Evolutionary conservation across 345 rosid genomes (phyloP).

Genomic region (Euphorbia peplus): DNA sequence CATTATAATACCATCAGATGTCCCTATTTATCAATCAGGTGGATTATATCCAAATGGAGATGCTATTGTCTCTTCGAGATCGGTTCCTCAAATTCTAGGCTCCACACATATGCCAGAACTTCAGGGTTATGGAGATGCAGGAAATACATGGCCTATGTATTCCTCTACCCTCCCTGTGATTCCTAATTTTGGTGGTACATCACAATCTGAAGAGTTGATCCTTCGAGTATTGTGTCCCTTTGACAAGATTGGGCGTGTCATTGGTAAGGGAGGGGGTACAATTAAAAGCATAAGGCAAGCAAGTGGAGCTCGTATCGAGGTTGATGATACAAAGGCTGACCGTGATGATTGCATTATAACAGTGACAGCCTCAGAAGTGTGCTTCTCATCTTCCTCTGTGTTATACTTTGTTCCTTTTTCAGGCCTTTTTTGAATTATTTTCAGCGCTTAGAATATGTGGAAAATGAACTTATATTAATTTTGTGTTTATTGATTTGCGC

Average conservation of each 20-base stretch:
- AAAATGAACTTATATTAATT: background rate
- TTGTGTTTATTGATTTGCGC: background rate
- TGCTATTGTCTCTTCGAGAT: slow-evolving; percentile 52
- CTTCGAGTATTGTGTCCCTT: slow-evolving; percentile 68
- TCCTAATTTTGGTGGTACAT: slow-evolving; percentile 50
- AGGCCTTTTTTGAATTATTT: background rate
- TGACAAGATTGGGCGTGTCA: slow-evolving; percentile 90
- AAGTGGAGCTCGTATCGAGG: slow-evolving; percentile 81
- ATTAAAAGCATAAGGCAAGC: slow-evolving; percentile 87
- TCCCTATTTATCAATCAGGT: slow-evolving; percentile 66
- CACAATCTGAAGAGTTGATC: slow-evolving; percentile 61
- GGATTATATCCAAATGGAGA: slow-evolving; percentile 70
- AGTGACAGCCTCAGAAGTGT: slow-evolving; percentile 68
- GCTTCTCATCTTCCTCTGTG: background rate
- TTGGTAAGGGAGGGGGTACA: slow-evolving; percentile 90
- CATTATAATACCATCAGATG: slow-evolving; percentile 86
- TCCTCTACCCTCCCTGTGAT: slow-evolving; percentile 67
- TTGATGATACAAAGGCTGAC: slow-evolving; percentile 69
- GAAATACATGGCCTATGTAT: slow-evolving; percentile 66
- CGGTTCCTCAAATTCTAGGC: slow-evolving; percentile 59
- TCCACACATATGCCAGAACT: slow-evolving; percentile 56
- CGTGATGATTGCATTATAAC: slow-evolving; percentile 69
- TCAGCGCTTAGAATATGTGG: background rate
- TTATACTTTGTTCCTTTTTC: background rate
- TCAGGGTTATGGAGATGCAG: slow-evolving; percentile 65